Evolutionary conservation across 1,284 basidiomycete species (phyloP), one percentile per base, ranked within the genome.

Genomic region (Fistulinella cinereoalba): DNA sequence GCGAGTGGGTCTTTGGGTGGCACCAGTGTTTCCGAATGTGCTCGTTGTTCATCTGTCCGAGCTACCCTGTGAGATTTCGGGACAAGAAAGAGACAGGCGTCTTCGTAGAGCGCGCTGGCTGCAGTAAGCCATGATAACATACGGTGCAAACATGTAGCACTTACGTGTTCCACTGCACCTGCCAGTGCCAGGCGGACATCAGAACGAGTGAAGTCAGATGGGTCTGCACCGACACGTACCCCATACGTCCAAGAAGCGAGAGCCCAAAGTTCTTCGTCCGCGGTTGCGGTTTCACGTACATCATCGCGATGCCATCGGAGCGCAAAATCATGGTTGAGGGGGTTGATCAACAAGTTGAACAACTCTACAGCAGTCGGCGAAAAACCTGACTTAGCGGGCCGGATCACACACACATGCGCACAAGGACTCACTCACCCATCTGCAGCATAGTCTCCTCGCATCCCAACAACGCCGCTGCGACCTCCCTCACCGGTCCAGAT

Each of bases 121-220:
- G 18, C n/a, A 11, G 31, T 8, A 16, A 11, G 31, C n/a, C 31
- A 32, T 6, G 31, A 32, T n/a, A 16, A 32, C 31, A 16, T 7
- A 27, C n/a, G 31, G 31, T 16, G n/a, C 9, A 32, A n/a, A n/a
- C n/a, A n/a, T n/a, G n/a, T 16, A 11, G 32, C 12, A 67, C 79
- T 45, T 67, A 86, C 75, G 85, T 83, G 60, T 92, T 92, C 88
- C 88, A 92, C 69, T 92, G 88, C 4, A 91, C 76, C 84, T 87
- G 52, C 6, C 8, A 15, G n/a, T 10, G n/a, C n/a, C n/a, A 27
- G 5, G 28, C 15, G 28, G 28, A 31, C 12, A 12, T 27, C 25
- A 27, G 12, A 7, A 12, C 25, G 8, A 27, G 12, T 27, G 8
- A 27, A 12, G 12, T 27, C 25, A 27, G 25, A 27, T 27, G 8